Percentiles rank a stretch among this genome's conserved stretches.
Conservation (phyloP, 306 rosid genomes). For the Ziziphus jujuba region DNA sequence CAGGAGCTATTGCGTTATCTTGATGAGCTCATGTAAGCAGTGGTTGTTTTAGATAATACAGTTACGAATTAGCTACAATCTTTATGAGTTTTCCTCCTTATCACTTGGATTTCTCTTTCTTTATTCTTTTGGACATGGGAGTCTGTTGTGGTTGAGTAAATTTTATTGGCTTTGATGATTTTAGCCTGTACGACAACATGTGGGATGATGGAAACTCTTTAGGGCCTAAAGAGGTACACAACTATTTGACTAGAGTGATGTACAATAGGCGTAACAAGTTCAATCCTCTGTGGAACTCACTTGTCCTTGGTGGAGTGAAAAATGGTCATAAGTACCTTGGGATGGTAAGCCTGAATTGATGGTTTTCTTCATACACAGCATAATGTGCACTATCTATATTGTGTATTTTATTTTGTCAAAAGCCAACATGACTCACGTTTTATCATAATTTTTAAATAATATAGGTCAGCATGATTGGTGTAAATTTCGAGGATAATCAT, state of each 20-base stretch:
- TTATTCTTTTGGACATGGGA: not conserved
- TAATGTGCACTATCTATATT: no score
- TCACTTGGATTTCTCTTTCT: not conserved
- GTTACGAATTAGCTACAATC: not conserved
- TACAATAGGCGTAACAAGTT: slow-evolving; percentile 68
- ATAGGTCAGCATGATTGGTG: slow-evolving; percentile 94
- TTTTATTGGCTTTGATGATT: slow-evolving; percentile 18
- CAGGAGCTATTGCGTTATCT: slow-evolving; percentile 78
- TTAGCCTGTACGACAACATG: slow-evolving; percentile 82
- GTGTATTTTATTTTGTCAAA: not conserved
- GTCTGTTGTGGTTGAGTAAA: not conserved
- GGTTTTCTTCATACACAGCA: not conserved
- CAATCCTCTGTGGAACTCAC: slow-evolving; percentile 61
- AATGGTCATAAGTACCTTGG: slow-evolving; percentile 63
- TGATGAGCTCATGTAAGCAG: slow-evolving; percentile 80
- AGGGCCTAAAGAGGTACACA: slow-evolving; percentile 67
- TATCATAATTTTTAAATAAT: slow-evolving; percentile 13
- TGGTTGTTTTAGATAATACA: not conserved
- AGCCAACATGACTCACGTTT: not conserved
- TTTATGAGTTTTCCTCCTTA: not conserved
- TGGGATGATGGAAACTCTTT: slow-evolving; percentile 75
- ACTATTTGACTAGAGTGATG: slow-evolving; percentile 60
- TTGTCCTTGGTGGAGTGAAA: slow-evolving; percentile 64
- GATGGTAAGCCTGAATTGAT: slow-evolving; percentile 47
- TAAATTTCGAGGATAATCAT: slow-evolving; percentile 81